Evolutionary conservation across 169 alveolate genomes (phyloP).

Genomic region (Eimeria acervulina): DNA sequence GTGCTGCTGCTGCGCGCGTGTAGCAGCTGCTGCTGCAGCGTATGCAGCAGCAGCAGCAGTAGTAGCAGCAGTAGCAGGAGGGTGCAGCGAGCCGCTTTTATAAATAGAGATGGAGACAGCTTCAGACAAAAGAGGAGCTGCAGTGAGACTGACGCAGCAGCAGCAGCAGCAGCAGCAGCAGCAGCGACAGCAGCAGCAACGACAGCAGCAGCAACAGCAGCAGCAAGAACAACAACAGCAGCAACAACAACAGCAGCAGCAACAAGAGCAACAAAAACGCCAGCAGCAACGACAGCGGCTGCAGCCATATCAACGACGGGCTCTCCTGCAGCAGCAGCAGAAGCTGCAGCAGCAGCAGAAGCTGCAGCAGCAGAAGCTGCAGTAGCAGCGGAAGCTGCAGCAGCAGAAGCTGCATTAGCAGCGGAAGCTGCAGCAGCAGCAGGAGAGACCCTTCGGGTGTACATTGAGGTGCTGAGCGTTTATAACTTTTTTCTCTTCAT

Average conservation of each 20-base stretch:
- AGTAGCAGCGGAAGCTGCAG: not conserved
- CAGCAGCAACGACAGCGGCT: too few species aligned
- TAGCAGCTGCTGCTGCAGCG: too few species aligned
- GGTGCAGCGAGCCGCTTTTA: not conserved
- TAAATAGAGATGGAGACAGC: too few species aligned
- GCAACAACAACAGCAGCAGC: too few species aligned
- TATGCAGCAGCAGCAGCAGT: not conserved
- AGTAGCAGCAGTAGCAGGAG: not conserved
- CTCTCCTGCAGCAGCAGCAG: not conserved
- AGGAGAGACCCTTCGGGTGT: not conserved
- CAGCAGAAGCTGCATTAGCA: not conserved
- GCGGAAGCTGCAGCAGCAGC: not conserved
- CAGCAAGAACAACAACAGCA: too few species aligned
- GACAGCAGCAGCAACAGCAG: too few species aligned
- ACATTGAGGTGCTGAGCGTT: not conserved
- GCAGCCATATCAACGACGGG: not conserved
- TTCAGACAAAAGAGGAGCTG: too few species aligned
- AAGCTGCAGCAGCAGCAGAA: too few species aligned
- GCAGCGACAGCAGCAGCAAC: too few species aligned
- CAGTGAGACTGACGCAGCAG: not conserved
- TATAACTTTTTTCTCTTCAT: not conserved
- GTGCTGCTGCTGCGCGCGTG: too few species aligned
- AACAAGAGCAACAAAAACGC: too few species aligned
- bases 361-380: too few species aligned
- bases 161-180: not conserved